Base-by-base conservation (phyloP, 129 eudicot species). In the Chrysanthemum seticuspe region DNA sequence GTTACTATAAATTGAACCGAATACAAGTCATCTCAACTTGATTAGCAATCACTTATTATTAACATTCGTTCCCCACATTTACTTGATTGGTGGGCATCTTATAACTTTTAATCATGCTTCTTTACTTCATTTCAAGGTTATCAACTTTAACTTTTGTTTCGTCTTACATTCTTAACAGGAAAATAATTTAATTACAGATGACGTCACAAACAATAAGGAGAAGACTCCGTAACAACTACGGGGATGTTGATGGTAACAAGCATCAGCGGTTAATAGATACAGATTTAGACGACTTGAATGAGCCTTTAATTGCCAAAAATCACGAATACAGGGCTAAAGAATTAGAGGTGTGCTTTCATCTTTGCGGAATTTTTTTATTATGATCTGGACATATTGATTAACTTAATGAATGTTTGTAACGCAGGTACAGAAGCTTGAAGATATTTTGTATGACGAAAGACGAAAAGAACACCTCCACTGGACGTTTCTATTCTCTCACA, bases 241-340 rank as follows among this genome's bases (percentile, higher is more conserved):
- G 81, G 74, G 98, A 93, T 76, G 89, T 93, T 60, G 98, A 79
- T 52, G 97, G 96, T 27, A 87, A 80, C 68, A 87, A 82, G 54
- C 80, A 76, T 13, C 93, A 88, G 70, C 86, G 83, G 59, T 81
- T 85, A 65, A 86, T 69, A 11, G 15, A 80, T 15, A 77, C 83
- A 19, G 86, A 79, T 62, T 48, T 47, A 14, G 89, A 85, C 63
- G 76, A 78, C 80, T 74, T 90, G 75, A 83, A 79, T 49, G 91
- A 94, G 68, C 97, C 99, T 61, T 86, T 93, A 78, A 92, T 93
- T 52, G 90, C 84, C 27, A 76, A 79, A 50, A 34, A 68, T 71
- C 74, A 79, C 44, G 75, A 82, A 21, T 49, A 81, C 59, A 71
- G 77, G 13, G 74, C 74, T 65, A 82, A 70, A 34, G 79, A 44